phyloP scores from a whole-genome alignment of 768 basidiomycete species.

The Leccinum broughii region DNA sequence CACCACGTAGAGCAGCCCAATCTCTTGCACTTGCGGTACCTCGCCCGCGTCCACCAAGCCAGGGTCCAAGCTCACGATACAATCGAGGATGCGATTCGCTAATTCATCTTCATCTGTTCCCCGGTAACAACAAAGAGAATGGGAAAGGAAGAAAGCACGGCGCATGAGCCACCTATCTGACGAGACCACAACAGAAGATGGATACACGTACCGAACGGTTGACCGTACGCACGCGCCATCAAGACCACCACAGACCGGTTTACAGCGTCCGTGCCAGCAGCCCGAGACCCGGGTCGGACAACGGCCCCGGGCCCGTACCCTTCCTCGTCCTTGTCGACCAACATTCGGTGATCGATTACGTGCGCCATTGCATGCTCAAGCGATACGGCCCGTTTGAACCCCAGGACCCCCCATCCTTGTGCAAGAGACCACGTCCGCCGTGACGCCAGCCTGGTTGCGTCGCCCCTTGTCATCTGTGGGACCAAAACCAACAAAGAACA shows the following conservation, averaged over 20 bases:
- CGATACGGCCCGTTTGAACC: not conserved
- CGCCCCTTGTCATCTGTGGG: conserved; percentile 3
- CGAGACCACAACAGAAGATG: not conserved
- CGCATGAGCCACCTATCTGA: not conserved
- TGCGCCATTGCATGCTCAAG: conserved; percentile 2
- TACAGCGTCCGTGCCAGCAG: not conserved
- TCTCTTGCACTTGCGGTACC: conserved; percentile 7
- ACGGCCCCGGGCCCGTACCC: not conserved
- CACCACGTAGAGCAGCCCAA: conserved; percentile 13
- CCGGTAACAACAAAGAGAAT: not conserved
- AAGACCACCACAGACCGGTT: conserved; percentile 9
- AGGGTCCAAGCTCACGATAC: conserved; percentile 10
- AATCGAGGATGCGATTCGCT: conserved; percentile 6
- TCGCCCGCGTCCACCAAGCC: not conserved
- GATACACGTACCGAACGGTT: conserved; percentile 15
- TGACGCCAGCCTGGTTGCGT: not conserved
- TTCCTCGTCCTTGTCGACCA: not conserved
- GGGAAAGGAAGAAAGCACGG: not conserved
- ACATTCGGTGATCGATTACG: not conserved
- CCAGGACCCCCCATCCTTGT: conserved; percentile 2
- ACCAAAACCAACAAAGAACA: not conserved
- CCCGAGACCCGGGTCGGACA: conserved; percentile 3
- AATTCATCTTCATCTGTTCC: conserved; percentile 13
- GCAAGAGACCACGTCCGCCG: conserved; percentile 3
- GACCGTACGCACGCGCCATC: not conserved